These are phyloP conservation scores for Alternaria burnsii DNA, from an alignment of 2,329 filamentous ascomycete genomes.

Conservation along the genomic window DNA sequence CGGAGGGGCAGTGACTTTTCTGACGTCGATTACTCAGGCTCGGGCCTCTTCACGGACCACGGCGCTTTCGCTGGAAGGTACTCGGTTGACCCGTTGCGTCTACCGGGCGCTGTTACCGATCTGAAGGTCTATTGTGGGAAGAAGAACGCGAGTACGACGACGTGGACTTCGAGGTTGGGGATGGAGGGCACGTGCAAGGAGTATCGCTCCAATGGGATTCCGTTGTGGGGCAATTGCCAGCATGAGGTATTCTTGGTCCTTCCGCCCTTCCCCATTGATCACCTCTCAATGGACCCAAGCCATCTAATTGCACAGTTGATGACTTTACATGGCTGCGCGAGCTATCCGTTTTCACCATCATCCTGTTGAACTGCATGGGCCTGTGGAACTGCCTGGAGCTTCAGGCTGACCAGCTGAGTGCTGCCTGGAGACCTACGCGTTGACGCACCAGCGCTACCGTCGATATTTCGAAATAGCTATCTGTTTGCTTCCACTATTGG, in stretches of 20 bases:
- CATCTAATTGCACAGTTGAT: not conserved
- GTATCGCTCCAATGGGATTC: slow-evolving; percentile 1
- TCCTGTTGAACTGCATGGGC: slow-evolving; percentile 15
- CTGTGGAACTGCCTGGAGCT: slow-evolving; percentile 5
- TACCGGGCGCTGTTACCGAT: slow-evolving; percentile 15
- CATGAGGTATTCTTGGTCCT: slow-evolving; percentile 1
- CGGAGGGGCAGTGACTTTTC: slow-evolving; percentile 28
- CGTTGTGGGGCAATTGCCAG: slow-evolving; percentile 1
- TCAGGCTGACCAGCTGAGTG: slow-evolving; percentile 41
- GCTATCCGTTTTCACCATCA: not conserved
- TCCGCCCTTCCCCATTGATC: slow-evolving; percentile 7
- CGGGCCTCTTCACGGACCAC: slow-evolving; percentile 18
- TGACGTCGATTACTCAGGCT: slow-evolving; percentile 37
- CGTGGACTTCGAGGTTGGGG: not conserved
- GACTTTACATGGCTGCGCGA: not conserved
- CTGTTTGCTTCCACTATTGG: slow-evolving; percentile 3
- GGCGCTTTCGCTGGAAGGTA: slow-evolving; percentile 3
- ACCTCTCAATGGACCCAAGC: not conserved
- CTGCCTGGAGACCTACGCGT: slow-evolving; percentile 19
- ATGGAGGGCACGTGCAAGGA: not conserved
- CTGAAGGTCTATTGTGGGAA: slow-evolving; percentile 6
- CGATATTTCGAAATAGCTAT: slow-evolving; percentile 4
- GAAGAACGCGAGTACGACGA: not conserved
- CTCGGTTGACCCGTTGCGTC: slow-evolving; percentile 17
- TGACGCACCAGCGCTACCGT: slow-evolving; percentile 10